Evolutionary conservation across 2,329 filamentous ascomycete species (phyloP), one percentile per base, ranked within the genome.

Genomic region (Sporothrix phasma): DNA sequence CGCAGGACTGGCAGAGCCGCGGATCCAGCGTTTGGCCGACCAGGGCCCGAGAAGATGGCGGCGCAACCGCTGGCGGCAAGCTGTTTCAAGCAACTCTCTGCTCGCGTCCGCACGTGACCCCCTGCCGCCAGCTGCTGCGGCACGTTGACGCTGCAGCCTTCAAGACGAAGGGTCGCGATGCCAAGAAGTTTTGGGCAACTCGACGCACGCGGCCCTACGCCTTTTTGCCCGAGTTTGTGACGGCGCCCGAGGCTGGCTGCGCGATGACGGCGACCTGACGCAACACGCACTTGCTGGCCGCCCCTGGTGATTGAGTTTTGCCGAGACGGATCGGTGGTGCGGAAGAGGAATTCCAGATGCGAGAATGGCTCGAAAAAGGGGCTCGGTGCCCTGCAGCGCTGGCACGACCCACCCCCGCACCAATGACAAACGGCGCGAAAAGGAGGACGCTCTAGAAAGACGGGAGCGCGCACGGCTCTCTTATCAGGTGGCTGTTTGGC

Each of bases 271-370:
- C 94, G 62, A n/a, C n/a, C 81, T 99, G 69, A n/a, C 88, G 87
- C 74, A 90, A 96, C 75, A 97, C 94, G 51, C 94, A 99, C 83
- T 80, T 99, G 72, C 82, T 97, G 64, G 94, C 94, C 64, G 66
- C 87, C 88, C 72, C 81, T 99, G 71, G 91, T 97, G 63, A 81
- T 99, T 67, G 90, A 97, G 74, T 97, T n/a, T 92, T 77, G 93
- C 92, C 45, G 88, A 91, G 71, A 89, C 88, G 68, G 94, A 97
- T 71, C 90, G 45, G 82, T 94, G 69, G 92, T 78, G 88, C 94
- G 3, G 94, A 99, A 79, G 91, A 92, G 76, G 92, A 97, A 78
- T 94, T 99, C 74, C 93, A 91, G 79, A 96, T 99, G 88, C 90
- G 82, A 99, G 97, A 82, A 88, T 95, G 73, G 90, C 90, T 67